These are phyloP conservation scores for Eucalyptus tenuipes DNA, from an alignment of 345 rosid species.

Conservation along the genomic window DNA sequence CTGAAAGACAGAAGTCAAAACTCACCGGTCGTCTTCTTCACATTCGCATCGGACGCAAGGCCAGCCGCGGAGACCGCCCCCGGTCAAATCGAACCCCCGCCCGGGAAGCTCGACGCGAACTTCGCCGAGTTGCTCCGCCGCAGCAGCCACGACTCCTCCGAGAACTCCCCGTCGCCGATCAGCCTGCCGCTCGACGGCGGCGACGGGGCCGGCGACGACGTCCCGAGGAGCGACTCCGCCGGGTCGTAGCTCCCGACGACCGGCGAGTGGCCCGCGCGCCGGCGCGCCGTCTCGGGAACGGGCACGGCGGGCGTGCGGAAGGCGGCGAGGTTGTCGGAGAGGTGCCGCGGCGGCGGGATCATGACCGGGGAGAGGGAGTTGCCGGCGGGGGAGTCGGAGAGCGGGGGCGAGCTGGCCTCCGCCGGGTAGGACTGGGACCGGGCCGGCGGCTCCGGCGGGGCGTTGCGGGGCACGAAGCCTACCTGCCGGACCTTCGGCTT, in stretches of 20 bases:
- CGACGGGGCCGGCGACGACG: slow-evolving; percentile 24
- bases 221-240: slow-evolving; percentile 37
- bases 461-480: slow-evolving; percentile 69
- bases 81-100: slow-evolving; percentile 65
- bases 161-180: slow-evolving; percentile 2
- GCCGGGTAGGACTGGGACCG: slow-evolving; percentile 18
- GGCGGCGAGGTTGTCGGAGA: slow-evolving; percentile 25
- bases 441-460: slow-evolving; percentile 27
- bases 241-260: slow-evolving; percentile 35
- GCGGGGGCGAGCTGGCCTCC: slow-evolving; percentile 12
- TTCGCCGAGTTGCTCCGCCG: slow-evolving; percentile 21
- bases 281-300: background rate
- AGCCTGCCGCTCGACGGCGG: slow-evolving; percentile 13
- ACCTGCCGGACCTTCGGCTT: slow-evolving; percentile 86
- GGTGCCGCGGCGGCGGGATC: slow-evolving; percentile 79
- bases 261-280: background rate
- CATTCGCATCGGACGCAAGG: slow-evolving; percentile 41
- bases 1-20: background rate
- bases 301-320: slow-evolving; percentile 9
- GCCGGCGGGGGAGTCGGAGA: slow-evolving; percentile 38
- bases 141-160: slow-evolving; percentile 17
- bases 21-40: background rate
- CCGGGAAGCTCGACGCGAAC: slow-evolving; percentile 53
- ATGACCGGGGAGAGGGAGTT: slow-evolving; percentile 76
- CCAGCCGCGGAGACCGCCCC: slow-evolving; percentile 49